A percentile compares a stretch with the other conserved stretches of the same genome.
phyloP scores from a whole-genome alignment of 179 eudicot species.

The Camellia oleifera region DNA sequence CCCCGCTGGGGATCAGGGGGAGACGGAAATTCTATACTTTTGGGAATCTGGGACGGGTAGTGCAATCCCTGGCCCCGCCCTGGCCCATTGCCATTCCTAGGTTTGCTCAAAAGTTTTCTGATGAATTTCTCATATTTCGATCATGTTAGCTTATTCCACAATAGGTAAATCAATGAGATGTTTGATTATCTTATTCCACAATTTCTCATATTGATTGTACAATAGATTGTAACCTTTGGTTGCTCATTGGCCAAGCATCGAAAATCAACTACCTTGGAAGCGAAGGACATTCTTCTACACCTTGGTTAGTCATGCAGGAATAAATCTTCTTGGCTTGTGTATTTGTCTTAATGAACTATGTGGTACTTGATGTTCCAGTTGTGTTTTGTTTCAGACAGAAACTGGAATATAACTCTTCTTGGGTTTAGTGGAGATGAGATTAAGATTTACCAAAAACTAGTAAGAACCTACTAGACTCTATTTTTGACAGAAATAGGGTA shows the following conservation, averaged over 20 bases:
- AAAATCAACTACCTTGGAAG: constrained; percentile 83
- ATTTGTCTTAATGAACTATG: neutral
- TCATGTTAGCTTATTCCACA: no score
- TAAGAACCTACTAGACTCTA: constrained; percentile 28
- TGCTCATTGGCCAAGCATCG: constrained; percentile 97
- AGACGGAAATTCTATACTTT: no score
- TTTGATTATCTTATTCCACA: no score
- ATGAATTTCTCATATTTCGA: no score
- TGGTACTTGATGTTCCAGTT: neutral
- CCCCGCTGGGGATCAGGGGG: no score
- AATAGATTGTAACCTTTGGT: constrained; percentile 74
- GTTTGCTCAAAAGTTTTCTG: no score
- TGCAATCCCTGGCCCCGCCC: no score
- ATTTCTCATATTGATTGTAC: no score
- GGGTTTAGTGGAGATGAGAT: constrained; percentile 90
- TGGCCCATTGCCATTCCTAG: no score
- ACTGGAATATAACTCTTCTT: constrained; percentile 93
- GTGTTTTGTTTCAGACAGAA: constrained; percentile 54
- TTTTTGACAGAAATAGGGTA: neutral
- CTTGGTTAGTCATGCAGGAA: constrained; percentile 56
- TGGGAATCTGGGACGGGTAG: no score
- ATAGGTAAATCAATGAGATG: no score
- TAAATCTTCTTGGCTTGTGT: neutral
- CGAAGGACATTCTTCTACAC: constrained; percentile 91
- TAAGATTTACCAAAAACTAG: constrained; percentile 71